A percentile compares a stretch with the other conserved stretches of the same genome.
These are phyloP conservation scores for Sporodiniella umbellata DNA, from an alignment of 371 early-diverging fungal species.

Conservation along the genomic window DNA sequence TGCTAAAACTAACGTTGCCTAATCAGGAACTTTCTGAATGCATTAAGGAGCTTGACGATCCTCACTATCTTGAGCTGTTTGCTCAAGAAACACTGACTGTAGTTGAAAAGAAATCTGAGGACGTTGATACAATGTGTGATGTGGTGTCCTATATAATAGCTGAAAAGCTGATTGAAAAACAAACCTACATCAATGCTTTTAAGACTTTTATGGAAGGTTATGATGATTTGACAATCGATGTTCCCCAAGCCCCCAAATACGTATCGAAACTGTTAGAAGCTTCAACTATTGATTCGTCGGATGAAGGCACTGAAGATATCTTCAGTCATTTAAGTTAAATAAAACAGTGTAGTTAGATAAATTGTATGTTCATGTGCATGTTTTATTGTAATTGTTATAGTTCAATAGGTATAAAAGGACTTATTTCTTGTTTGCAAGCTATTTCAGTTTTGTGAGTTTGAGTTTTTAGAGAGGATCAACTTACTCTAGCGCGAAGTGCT, in stretches of 20 bases:
- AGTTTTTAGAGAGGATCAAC: background rate
- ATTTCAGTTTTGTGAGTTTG: background rate
- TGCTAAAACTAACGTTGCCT: background rate
- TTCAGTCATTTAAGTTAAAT: background rate
- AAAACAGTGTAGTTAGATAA: background rate
- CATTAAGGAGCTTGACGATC: constrained; percentile 65
- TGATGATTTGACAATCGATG: constrained; percentile 81
- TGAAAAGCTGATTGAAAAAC: constrained; percentile 37
- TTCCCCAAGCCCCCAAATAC: constrained; percentile 73
- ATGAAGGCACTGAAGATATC: constrained; percentile 1
- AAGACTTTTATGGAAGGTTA: constrained; percentile 59
- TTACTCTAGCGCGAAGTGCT: constrained; percentile 39
- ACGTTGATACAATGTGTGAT: constrained; percentile 52
- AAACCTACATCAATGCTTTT: constrained; percentile 52
- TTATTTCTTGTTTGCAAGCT: constrained; percentile 13
- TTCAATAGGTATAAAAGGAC: background rate
- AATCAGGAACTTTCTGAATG: constrained; percentile 56
- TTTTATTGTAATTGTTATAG: background rate
- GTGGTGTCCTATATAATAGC: constrained; percentile 43
- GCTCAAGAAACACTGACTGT: constrained; percentile 39
- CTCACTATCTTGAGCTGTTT: constrained; percentile 47
- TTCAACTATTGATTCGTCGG: background rate
- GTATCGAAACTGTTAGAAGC: constrained; percentile 45
- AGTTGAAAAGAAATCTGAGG: constrained; percentile 60
- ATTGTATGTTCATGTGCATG: background rate